phyloP scores from a whole-genome alignment of 2,329 filamentous ascomycete genomes.

The Microcera coccophila region DNA sequence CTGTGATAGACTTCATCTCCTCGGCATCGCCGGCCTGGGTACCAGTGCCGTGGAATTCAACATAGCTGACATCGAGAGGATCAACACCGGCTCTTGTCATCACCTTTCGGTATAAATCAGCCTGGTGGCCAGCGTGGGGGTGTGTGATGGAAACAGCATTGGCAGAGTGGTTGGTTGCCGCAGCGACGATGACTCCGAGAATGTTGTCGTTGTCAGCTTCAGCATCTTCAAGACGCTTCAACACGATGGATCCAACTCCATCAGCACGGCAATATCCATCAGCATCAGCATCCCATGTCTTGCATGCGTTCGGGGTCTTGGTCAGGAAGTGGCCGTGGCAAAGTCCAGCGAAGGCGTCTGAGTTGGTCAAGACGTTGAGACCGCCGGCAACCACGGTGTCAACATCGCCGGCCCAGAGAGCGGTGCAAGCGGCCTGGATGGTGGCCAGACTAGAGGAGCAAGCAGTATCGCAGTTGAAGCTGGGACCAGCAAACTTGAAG shows the following conservation, averaged over 20 bases:
- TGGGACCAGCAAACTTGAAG: slow-evolving; percentile 69
- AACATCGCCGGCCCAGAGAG: slow-evolving; percentile 60
- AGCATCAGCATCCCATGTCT: slow-evolving; percentile 75
- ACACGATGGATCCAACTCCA: slow-evolving; percentile 66
- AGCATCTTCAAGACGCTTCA: slow-evolving; percentile 79
- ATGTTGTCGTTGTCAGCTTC: slow-evolving; percentile 71
- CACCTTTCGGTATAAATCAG: slow-evolving; percentile 65
- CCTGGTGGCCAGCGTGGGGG: slow-evolving; percentile 73
- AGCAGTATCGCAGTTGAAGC: slow-evolving; percentile 68
- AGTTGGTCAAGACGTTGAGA: slow-evolving; percentile 61
- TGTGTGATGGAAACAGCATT: slow-evolving; percentile 80
- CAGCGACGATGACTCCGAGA: slow-evolving; percentile 70
- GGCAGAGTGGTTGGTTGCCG: slow-evolving; percentile 76
- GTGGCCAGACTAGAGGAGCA: slow-evolving; percentile 70
- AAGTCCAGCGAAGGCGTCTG: slow-evolving; percentile 61
- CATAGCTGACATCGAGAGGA: slow-evolving; percentile 72
- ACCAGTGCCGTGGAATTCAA: slow-evolving; percentile 88
- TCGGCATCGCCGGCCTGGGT: slow-evolving; percentile 80
- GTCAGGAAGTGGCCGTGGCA: slow-evolving; percentile 64
- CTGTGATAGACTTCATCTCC: slow-evolving; percentile 73
- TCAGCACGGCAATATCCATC: slow-evolving; percentile 83
- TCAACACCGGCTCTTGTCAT: slow-evolving; percentile 70
- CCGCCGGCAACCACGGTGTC: slow-evolving; percentile 65
- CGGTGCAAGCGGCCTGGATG: slow-evolving; percentile 57
- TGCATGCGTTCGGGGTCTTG: slow-evolving; percentile 34